Evolutionary conservation across 2,329 filamentous ascomycete genomes (phyloP), one percentile per base, ranked within the genome.

Genomic region (Elsinoe batatas): DNA sequence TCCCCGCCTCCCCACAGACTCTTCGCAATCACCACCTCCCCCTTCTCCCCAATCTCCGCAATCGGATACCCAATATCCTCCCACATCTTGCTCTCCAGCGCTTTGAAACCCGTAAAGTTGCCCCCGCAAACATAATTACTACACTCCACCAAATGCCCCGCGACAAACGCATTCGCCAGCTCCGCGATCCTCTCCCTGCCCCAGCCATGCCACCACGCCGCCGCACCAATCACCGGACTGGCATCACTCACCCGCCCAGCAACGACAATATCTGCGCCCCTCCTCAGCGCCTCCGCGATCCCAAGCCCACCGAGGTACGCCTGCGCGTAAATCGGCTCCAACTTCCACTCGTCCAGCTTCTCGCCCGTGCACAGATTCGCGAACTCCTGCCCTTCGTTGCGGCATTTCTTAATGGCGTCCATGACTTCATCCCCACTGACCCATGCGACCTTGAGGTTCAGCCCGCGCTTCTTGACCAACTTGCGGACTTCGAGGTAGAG

Each of bases 361-460:
- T 42, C 51, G 5, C 51, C 54, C 36, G 36, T 59, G 33, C 42
- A 57, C 13, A 43, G 47, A 40, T 30, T 49, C 30, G 32, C 54
- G 17, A 53, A 54, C 13, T 42, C 53, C 22, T 22, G 46, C 3
- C 43, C 20, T 13, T 49, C 51, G n/a, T 38, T 36, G 12, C 44
- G 40, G 12, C 20, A 22, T 12, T 18, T 30, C 32, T 33, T 42
- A 17, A 59, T 33, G 7, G 53, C 50, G 43, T 54, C 35, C 32
- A 55, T 57, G 2, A 59, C 71, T 57, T 74, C 71, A 58, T 78
- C 75, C 2, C 75, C 75, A 36, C 71, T 72, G 17, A 78, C 67
- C 69, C 72, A 77, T 8, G 75, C 75, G 2, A 77, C 69, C 59
- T 72, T 75, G 17, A 77, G 63, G 49, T 69, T 61, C n/a, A 77